These are phyloP conservation scores for Daldinia caldariorum DNA, from an alignment of 495 filamentous ascomycete species.

Conservation along the genomic window DNA sequence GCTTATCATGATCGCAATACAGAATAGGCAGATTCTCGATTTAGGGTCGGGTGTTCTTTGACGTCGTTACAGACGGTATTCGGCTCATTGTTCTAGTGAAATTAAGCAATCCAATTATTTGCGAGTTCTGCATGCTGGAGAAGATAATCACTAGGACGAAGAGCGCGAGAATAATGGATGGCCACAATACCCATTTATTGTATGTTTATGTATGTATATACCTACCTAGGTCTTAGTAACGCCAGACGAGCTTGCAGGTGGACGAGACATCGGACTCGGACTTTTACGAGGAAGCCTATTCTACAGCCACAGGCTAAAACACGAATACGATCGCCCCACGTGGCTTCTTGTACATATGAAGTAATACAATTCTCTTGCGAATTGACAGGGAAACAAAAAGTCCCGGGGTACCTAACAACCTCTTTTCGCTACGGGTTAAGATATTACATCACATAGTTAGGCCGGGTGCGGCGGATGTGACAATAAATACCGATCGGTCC, in stretches of 20 bases:
- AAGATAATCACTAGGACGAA: neutral
- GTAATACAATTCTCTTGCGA: neutral
- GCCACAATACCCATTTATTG: conserved; percentile 1
- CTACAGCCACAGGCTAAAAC: neutral
- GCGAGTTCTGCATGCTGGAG: neutral
- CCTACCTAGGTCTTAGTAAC: neutral
- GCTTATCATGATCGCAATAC: neutral
- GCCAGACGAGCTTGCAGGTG: neutral
- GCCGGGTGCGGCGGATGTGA: no score
- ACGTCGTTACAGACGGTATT: neutral
- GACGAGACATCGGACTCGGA: neutral
- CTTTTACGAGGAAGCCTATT: neutral
- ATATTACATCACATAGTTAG: no score
- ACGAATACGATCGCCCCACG: neutral
- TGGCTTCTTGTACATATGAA: neutral
- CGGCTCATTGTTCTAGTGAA: neutral
- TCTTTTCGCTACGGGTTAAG: no score
- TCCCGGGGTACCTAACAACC: no score
- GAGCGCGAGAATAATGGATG: neutral
- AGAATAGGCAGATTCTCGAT: neutral
- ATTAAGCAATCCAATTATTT: neutral
- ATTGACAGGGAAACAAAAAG: neutral
- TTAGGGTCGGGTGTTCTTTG: neutral
- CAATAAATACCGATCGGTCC: no score
- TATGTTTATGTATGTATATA: conserved; percentile 3